Conservation (phyloP, 2,329 filamentous ascomycete genomes). For the Calonectria fujianensis region DNA sequence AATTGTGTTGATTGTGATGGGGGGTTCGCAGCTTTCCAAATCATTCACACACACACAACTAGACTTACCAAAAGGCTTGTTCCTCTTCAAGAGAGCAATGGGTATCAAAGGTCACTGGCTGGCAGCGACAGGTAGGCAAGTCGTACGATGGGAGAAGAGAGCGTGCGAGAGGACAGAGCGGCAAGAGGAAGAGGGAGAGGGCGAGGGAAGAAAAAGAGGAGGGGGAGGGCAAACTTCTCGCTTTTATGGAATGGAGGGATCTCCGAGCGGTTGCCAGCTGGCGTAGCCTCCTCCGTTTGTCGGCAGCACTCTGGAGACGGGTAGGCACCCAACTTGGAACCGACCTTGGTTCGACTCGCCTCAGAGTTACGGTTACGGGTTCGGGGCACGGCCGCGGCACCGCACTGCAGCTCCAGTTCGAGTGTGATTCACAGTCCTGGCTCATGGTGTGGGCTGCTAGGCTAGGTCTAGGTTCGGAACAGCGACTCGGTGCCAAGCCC, state of each 20-base stretch:
- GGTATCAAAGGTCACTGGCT: constrained; percentile 56
- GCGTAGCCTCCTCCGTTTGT: constrained; percentile 44
- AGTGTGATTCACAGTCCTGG: constrained; percentile 38
- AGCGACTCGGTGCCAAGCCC: constrained; percentile 48
- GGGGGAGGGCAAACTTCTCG: constrained; percentile 49
- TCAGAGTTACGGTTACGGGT: constrained; percentile 33
- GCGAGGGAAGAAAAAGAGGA: constrained; percentile 43
- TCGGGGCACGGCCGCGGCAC: constrained; percentile 32
- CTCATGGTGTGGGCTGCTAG: constrained; percentile 30
- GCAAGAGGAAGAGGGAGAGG: constrained; percentile 43
- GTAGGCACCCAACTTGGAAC: constrained; percentile 33
- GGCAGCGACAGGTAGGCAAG: constrained; percentile 49
- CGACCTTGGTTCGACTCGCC: constrained; percentile 34
- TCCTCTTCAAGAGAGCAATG: constrained; percentile 49
- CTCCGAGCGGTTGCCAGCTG: constrained; percentile 45
- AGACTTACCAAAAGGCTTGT: constrained; percentile 54
- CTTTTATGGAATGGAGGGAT: constrained; percentile 53
- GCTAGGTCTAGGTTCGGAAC: constrained; percentile 46
- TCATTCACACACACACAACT: constrained; percentile 22
- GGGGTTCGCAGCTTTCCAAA: constrained; percentile 19
- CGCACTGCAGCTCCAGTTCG: constrained; percentile 34
- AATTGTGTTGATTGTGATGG: constrained; percentile 26
- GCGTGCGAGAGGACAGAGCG: constrained; percentile 54
- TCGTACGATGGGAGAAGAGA: constrained; percentile 49
- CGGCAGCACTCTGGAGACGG: constrained; percentile 43